Conservation (phyloP, 495 filamentous ascomycete species). For the Thozetella sp. region DNA sequence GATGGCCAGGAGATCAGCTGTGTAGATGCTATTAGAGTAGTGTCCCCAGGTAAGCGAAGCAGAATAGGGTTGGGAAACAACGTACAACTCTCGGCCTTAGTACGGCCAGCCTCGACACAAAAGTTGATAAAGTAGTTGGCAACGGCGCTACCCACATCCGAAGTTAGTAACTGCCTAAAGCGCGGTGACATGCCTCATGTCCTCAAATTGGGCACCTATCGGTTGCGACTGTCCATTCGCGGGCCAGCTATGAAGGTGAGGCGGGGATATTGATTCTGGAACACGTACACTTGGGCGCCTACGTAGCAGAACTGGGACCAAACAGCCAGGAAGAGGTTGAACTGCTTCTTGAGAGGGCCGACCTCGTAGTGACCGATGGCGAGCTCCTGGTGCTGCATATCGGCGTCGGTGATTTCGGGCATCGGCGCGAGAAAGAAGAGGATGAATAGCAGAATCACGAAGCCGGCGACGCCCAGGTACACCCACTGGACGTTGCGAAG, state of each 20-base stretch:
- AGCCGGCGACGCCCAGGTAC: slow-evolving; percentile 70
- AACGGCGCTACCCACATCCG: no score
- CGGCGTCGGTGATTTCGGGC: slow-evolving; percentile 72
- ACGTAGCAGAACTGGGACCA: slow-evolving; percentile 72
- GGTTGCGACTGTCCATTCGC: no score
- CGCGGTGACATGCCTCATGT: no score
- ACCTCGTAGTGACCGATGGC: slow-evolving; percentile 39
- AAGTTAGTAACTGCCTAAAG: no score
- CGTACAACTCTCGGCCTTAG: slow-evolving; percentile 21
- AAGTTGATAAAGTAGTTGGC: slow-evolving; percentile 44
- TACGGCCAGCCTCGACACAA: slow-evolving; percentile 23
- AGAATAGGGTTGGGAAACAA: neutral
- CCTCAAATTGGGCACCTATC: no score
- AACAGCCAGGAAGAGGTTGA: slow-evolving; percentile 65
- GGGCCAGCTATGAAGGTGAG: no score
- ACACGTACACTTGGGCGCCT: slow-evolving; percentile 61
- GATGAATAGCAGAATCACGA: slow-evolving; percentile 63
- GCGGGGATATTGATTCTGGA: no score
- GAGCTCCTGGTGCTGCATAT: slow-evolving; percentile 60
- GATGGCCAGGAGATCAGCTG: slow-evolving; percentile 58
- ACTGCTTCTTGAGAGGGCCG: slow-evolving; percentile 60
- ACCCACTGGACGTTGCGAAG: slow-evolving; percentile 70
- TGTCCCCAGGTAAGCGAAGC: slow-evolving; percentile 20
- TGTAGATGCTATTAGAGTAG: neutral
- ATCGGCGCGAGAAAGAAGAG: slow-evolving; percentile 68